Evolutionary conservation across 2,329 filamentous ascomycete species (phyloP), one percentile per base, ranked within the genome.

Genomic region (Botrytis fabae): DNA sequence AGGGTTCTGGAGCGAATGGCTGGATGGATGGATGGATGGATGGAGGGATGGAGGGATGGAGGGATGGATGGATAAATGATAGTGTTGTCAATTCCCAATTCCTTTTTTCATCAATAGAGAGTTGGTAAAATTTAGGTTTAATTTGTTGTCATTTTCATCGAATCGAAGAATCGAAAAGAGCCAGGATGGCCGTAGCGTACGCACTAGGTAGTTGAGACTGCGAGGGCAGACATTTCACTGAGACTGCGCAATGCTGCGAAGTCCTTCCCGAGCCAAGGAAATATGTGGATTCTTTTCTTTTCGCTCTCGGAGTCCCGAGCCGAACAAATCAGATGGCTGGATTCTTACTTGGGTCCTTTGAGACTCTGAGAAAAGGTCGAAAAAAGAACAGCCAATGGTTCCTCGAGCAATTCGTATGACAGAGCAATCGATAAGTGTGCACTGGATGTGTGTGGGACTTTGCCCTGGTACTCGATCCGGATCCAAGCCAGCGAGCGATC

Each of bases 81-180:
- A 62, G 60, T 25, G 22, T 18, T 62, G 35, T 61, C 59, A 54
- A 28, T 38, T 61, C 35, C 38, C 38, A 38, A 38, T 38, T n/a
- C 40, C n/a, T 61, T 16, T 61, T 54, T 12, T 35, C 25, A 54
- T 57, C 51, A 57, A 57, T 28, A 57, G n/a, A 57, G 18, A 57
- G n/a, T 57, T 57, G 51, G n/a, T 62, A 10, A 18, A 18, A 35
- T n/a, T 38, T 63, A 63, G 44, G 38, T 63, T 63, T 44, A 63
- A 18, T 63, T 42, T 63, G 38, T 63, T 42, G 38, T 63, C 61
- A 63, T 63, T 44, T 44, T 44, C 38, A 44, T 63, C 61, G n/a
- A 63, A 63, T 60, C 20, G 51, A 16, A 57, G 51, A 57, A n/a
- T 42, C 18, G 35, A n/a, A 62, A 62, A 40, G 18, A n/a, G 25